Evolutionary conservation across 352 stramenopile genomes (phyloP), one percentile per base, ranked within the genome.

Genomic region (Pythium angustatum): DNA sequence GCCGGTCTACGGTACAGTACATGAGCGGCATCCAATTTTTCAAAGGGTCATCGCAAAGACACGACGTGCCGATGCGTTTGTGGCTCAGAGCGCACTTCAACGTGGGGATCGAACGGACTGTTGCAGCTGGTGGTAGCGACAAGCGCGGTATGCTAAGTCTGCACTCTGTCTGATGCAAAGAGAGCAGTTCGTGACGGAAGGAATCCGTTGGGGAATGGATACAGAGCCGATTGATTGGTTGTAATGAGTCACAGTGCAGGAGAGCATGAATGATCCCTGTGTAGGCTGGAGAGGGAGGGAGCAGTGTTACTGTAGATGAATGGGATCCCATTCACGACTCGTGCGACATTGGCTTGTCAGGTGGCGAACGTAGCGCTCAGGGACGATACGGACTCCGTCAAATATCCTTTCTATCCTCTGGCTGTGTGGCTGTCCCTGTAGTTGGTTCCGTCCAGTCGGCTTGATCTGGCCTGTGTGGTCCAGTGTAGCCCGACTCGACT

Each of bases 1-100:
- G n/a, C n/a, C n/a, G n/a, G n/a, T n/a, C n/a, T n/a, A n/a, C n/a
- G n/a, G n/a, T 12, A 45, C 15, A 14, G 38, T 41, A 19, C 2
- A 3, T 24, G 3, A 19, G 17, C 5, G 10, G n/a, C n/a, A 31
- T 27, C 21, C 19, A 64, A 64, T 48, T 57, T 57, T 64, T 60
- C 53, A 41, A 50, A 38, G 27, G 27, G 36, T 27, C 30, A 36
- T 27, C 38, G 36, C 45, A 24, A 17, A 22, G 38, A 49, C 53
- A 36, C 38, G 22, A 38, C 41, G 44, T 55, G 43, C 28, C 33
- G 22, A 26, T 30, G 44, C 38, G 52, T 28, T 64, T 64, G 57
- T 64, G 57, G 57, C 57, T 64, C 31, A 34, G 5, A 31, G 27
- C 30, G 43, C 44, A 56, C 57, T 56, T 57, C 45, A 64, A 64